These are phyloP conservation scores for Corniculantispora saksenae DNA, from an alignment of 2,329 filamentous ascomycete genomes.

Conservation along the genomic window DNA sequence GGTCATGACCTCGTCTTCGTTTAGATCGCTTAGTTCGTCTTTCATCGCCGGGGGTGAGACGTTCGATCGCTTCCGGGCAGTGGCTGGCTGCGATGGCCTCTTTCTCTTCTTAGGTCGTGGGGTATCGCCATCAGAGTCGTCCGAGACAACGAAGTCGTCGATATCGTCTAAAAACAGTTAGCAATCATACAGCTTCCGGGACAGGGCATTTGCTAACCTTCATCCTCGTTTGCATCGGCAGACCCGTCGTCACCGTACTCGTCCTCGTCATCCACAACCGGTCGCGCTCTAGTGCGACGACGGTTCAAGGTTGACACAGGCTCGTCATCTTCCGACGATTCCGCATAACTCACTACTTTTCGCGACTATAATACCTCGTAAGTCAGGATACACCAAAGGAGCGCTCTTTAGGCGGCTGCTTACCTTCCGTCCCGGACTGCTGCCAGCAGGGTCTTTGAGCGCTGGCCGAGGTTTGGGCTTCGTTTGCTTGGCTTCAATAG, in stretches of 20 bases:
- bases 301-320: constrained; percentile 56
- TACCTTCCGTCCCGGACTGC: constrained; percentile 82
- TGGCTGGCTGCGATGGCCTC: constrained; percentile 54
- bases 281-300: constrained; percentile 50
- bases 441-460: constrained; percentile 47
- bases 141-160: constrained; percentile 84
- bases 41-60: constrained; percentile 42
- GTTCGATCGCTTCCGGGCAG: constrained; percentile 64
- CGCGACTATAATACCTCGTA: constrained; percentile 41
- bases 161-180: constrained; percentile 58
- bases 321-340: constrained; percentile 80
- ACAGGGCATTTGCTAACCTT: constrained; percentile 44
- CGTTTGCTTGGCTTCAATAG: constrained; percentile 44
- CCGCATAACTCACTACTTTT: constrained; percentile 74
- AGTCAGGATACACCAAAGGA: not conserved
- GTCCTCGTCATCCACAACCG: constrained; percentile 64
- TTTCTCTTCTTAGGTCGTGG: constrained; percentile 72
- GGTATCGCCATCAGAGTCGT: constrained; percentile 73
- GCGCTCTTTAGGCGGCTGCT: constrained; percentile 19
- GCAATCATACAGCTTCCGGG: too few species aligned
- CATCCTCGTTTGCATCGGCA: constrained; percentile 63
- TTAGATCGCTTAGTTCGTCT: constrained; percentile 46
- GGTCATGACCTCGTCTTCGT: constrained; percentile 57
- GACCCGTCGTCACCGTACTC: constrained; percentile 72
- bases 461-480: constrained; percentile 42